A percentile compares a stretch with the other conserved stretches of the same genome.
Evolutionary conservation across 2,329 filamentous ascomycete genomes (phyloP).

Genomic region (Paecilomyces sp.): DNA sequence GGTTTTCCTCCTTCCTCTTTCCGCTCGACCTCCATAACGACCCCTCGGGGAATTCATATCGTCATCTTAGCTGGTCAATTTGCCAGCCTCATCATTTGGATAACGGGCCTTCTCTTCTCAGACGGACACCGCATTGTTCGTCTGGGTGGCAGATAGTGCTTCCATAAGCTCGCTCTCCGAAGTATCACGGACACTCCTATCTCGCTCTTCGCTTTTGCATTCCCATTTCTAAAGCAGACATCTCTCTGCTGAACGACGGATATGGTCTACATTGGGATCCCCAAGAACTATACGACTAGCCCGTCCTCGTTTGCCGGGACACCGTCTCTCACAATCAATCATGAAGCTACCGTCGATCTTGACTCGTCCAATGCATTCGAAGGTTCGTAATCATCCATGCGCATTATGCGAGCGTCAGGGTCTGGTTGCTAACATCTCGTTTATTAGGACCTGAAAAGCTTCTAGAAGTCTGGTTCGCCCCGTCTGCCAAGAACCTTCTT

Average conservation of each 20-base stretch:
- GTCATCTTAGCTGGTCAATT: slow-evolving; percentile 61
- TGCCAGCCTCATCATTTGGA: slow-evolving; percentile 59
- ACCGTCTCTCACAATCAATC: slow-evolving; percentile 92
- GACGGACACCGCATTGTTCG: slow-evolving; percentile 88
- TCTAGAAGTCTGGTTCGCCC: slow-evolving; percentile 95
- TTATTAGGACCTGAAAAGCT: slow-evolving; percentile 84
- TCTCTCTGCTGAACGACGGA: slow-evolving; percentile 37
- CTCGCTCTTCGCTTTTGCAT: slow-evolving; percentile 7
- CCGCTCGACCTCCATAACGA: slow-evolving; percentile 87
- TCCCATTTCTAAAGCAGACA: slow-evolving; percentile 1
- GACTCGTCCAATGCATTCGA: slow-evolving; percentile 97
- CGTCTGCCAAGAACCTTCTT: slow-evolving; percentile 67
- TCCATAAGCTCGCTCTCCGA: slow-evolving; percentile 49
- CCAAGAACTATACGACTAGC: slow-evolving; percentile 74
- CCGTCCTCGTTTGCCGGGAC: slow-evolving; percentile 69
- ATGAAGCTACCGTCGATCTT: slow-evolving; percentile 83
- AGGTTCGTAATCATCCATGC: slow-evolving; percentile 45
- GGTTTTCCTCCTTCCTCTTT: slow-evolving; percentile 74
- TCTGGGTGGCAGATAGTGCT: slow-evolving; percentile 98
- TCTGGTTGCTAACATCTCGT: slow-evolving; percentile 12
- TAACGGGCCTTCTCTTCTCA: slow-evolving; percentile 97
- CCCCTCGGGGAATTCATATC: slow-evolving; percentile 48
- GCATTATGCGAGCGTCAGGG: slow-evolving; percentile 1
- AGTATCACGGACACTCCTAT: slow-evolving; percentile 5
- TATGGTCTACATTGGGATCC: slow-evolving; percentile 80